A percentile compares a stretch with the other conserved stretches of the same genome.
These are phyloP conservation scores for Aspergillus alliaceus DNA, from an alignment of 2,329 filamentous ascomycete genomes.

Conservation along the genomic window DNA sequence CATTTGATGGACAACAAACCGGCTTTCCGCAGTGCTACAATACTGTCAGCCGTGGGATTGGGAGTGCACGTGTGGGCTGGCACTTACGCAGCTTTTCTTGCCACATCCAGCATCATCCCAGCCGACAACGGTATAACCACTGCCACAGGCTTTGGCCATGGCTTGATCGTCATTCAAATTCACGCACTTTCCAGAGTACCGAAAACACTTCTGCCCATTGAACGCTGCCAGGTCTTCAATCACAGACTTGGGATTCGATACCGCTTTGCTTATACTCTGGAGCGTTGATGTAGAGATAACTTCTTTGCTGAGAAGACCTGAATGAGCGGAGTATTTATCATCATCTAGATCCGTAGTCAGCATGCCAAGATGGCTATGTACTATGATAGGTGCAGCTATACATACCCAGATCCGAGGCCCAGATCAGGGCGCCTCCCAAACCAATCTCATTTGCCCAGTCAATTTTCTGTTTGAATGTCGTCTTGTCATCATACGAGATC, in stretches of 20 bases:
- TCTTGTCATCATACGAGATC: constrained; percentile 32
- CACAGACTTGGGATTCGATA: background rate
- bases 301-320: background rate
- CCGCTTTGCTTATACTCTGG: background rate
- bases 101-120: constrained; percentile 2
- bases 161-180: background rate
- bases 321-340: background rate
- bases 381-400: too few species aligned
- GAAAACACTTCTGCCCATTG: background rate
- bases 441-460: constrained; percentile 32
- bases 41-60: background rate
- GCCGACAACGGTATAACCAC: background rate
- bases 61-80: too few species aligned
- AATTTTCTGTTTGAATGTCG: constrained; percentile 37
- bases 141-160: background rate
- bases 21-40: constrained; percentile 1
- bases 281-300: background rate
- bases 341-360: background rate
- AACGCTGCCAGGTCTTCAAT: background rate
- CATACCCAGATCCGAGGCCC: constrained; percentile 7
- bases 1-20: background rate
- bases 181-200: background rate
- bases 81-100: constrained; percentile 1
- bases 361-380: background rate
- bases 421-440: constrained; percentile 27